Conservation (phyloP, 768 basidiomycete genomes). For the Paxillus rubicundulus region DNA sequence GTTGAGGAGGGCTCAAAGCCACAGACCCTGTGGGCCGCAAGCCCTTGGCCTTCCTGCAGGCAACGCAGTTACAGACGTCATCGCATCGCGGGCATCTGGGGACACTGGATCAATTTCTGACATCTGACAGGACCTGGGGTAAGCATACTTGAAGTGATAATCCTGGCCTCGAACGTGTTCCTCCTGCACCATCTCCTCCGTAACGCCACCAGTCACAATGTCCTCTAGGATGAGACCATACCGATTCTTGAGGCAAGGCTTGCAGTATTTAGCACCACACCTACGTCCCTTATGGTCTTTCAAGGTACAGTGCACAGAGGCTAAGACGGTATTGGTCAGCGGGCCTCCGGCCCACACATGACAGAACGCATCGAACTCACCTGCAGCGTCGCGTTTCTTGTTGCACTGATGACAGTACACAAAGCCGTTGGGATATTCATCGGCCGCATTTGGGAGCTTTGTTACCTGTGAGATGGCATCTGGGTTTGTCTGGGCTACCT, state of each 20-base stretch:
- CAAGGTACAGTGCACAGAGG: slow-evolving; percentile 38
- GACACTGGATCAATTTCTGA: slow-evolving; percentile 13
- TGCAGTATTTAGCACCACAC: slow-evolving; percentile 63
- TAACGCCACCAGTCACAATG: slow-evolving; percentile 40
- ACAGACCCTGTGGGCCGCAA: slow-evolving; percentile 58
- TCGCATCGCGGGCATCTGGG: slow-evolving; percentile 68
- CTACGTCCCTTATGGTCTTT: slow-evolving; percentile 34
- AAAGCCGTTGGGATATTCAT: slow-evolving; percentile 38
- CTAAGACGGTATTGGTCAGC: slow-evolving; percentile 21
- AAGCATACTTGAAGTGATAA: slow-evolving; percentile 54
- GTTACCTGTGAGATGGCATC: slow-evolving; percentile 11
- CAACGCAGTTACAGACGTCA: slow-evolving; percentile 63
- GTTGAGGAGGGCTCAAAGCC: neutral
- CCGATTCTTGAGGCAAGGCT: slow-evolving; percentile 61
- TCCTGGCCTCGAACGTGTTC: slow-evolving; percentile 30
- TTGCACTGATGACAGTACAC: slow-evolving; percentile 74
- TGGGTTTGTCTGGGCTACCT: slow-evolving; percentile 34
- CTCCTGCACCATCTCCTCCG: slow-evolving; percentile 13
- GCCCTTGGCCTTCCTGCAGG: slow-evolving; percentile 63
- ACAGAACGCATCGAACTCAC: slow-evolving; percentile 33
- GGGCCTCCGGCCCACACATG: neutral
- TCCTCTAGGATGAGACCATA: slow-evolving; percentile 48
- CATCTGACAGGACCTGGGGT: neutral
- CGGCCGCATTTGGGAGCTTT: slow-evolving; percentile 15
- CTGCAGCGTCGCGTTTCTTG: slow-evolving; percentile 51